Base-by-base conservation (phyloP, 2,329 filamentous ascomycete genomes). In the Eurotiales sp. region DNA sequence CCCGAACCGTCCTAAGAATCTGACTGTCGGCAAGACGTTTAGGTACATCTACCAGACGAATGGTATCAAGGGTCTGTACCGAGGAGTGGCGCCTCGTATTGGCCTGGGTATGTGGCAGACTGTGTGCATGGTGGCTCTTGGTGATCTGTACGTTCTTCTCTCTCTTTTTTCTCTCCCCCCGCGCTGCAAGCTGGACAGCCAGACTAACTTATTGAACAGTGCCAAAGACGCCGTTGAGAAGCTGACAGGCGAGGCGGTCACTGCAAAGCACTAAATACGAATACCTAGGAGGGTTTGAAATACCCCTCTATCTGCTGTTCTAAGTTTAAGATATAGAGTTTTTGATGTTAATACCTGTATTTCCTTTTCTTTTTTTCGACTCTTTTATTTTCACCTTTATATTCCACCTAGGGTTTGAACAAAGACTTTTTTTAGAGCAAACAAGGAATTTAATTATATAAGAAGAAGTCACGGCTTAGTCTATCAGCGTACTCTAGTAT, bases 81-180 rank as follows among this genome's bases (percentile, higher is more conserved):
- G 93, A 68, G 93, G 93, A 68, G 92, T 99, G 58, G 81, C 90
- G 61, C 93, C 93, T 64, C 86, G 93, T 72, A 91, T 99, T 70
- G 91, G 91, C 62, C 85, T 99, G 58, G 87, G 93, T 69, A 83
- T 99, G 77, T 99, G 93, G 93, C 93, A 99, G 82, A 99, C 93
- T 56, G 87, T 99, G 67, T 99, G 93, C 82, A 99, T 99, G 93
- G 93, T 99, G 75, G 93, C 92, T 67, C 81, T 97, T 73, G 93
- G 93, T 76, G 93, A 97, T 77, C 91, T 95, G 90, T 95, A 77
- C 79, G 90, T 83, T 61, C 47, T 54, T 46, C 45, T 34, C 54
- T 58, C 8, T 40, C 29, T 36, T 55, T 41, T 12, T 36, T n/a
- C n/a, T n/a, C n/a, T n/a, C n/a, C n/a, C n/a, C n/a, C n/a, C n/a